Conservation (phyloP, 192 early-diverging fungal species). For the Diversispora epigaea region DNA sequence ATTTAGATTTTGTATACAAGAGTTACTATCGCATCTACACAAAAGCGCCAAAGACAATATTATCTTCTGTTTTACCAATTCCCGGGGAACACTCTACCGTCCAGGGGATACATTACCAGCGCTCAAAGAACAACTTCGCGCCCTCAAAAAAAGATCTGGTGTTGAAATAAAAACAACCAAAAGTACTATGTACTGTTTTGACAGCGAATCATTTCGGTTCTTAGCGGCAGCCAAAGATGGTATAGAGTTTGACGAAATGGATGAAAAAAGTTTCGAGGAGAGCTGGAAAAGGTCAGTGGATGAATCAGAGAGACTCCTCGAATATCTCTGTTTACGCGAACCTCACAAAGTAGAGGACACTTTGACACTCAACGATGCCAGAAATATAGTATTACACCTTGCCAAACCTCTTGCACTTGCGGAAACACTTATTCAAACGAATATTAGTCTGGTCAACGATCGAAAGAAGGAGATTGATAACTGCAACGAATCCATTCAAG, state of each 20-base stretch:
- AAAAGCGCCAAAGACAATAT: conserved; percentile 37
- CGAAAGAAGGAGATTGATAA: conserved; percentile 31
- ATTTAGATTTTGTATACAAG: conserved; percentile 36
- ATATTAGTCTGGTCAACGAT: conserved; percentile 31
- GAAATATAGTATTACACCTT: conserved; percentile 31
- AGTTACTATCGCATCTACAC: conserved; percentile 31
- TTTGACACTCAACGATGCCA: conserved; percentile 35
- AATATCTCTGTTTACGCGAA: conserved; percentile 14
- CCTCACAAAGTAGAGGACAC: conserved; percentile 37
- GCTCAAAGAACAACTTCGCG: conserved; percentile 25
- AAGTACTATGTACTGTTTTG: conserved; percentile 34
- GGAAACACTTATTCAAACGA: conserved; percentile 29
- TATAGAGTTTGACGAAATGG: conserved; percentile 26
- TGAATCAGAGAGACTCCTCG: conserved; percentile 32
- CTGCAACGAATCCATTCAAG: conserved; percentile 19
- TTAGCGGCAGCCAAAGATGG: conserved; percentile 34
- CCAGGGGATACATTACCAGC: conserved; percentile 35
- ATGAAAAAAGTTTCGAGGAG: conserved; percentile 29
- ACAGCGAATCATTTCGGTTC: conserved; percentile 39
- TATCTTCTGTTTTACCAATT: conserved; percentile 38
- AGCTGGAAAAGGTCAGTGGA: conserved; percentile 36
- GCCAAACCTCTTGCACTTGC: conserved; percentile 33
- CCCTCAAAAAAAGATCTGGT: conserved; percentile 22
- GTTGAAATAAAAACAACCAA: conserved; percentile 16
- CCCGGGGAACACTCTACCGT: conserved; percentile 32